Base-by-base conservation (phyloP, 176 grass and related monocot species). In the Pontederia paniculata region DNA sequence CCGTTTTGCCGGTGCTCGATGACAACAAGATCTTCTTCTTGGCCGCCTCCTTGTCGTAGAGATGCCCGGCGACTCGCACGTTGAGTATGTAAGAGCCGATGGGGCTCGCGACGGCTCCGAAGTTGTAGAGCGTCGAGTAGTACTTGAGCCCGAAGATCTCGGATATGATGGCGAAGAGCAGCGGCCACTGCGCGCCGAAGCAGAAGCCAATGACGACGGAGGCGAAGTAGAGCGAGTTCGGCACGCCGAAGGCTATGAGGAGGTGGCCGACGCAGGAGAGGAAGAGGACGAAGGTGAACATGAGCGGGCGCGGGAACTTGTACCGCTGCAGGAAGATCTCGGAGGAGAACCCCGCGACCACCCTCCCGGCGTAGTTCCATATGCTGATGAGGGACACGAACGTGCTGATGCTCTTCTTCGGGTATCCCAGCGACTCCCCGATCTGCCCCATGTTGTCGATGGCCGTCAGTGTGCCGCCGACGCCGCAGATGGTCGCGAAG, bases 391-490 rank as follows among this genome's bases (percentile, higher is more conserved):
- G 78, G 1, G 78, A 81, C 2, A 81, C 72, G 19, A 81, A 76
- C 2, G 82, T 80, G 13, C 64, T 58, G 52, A 76, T 12, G 81
- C 81, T 84, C 8, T 45, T 67, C 23, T 23, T 21, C 23, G 73
- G 73, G 72, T 85, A 85, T 0, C 82, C 82, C 14, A 76, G 72
- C 1, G 82, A 85, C 52, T 85, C 72, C 10, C 68, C 82, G 68
- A 85, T 85, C 69, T 85, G 82, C 0, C 73, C 82, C 68, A 85
- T 76, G 82, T 85, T 85, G 82, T 80, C 77, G 64, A 80, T 80
- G 2, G 76, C 82, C 48, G 77, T 85, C 66, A 85, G 76, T 0
- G 69, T 76, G 2, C 82, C 82, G 42, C 82, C 82, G 16, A 76
- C 11, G 52, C 82, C 76, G 63, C 61, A 80, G 52, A 76, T 62